Evolutionary conservation across 2,329 filamentous ascomycete species (phyloP).

Genomic region (Teratosphaeria pseudoeucalypti): DNA sequence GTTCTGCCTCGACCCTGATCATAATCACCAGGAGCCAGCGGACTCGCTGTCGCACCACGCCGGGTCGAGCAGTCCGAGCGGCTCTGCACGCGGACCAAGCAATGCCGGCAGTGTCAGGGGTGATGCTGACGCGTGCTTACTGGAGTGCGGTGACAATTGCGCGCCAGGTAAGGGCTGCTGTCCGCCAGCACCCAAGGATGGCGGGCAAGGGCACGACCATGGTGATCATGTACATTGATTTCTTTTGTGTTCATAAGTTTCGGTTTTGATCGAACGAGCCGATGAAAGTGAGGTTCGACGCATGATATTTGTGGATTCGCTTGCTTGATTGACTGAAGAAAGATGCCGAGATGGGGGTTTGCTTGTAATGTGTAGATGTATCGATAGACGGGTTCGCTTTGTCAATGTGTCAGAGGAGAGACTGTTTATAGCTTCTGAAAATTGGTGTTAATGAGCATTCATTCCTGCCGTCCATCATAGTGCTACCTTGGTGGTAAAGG

Average conservation of each 20-base stretch:
- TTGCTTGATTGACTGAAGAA: background rate
- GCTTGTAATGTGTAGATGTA: background rate
- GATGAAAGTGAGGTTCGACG: background rate
- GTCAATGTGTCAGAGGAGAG: too few relatives aligned
- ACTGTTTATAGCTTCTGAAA: too few relatives aligned
- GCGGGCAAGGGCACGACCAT: slow-evolving; percentile 28
- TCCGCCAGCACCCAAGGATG: slow-evolving; percentile 18
- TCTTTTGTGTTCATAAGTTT: background rate
- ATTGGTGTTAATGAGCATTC: too few relatives aligned
- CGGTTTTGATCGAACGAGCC: background rate
- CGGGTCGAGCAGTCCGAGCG: slow-evolving; percentile 5
- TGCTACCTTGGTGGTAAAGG: background rate
- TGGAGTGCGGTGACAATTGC: slow-evolving; percentile 36
- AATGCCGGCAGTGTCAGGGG: slow-evolving; percentile 19
- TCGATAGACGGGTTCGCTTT: background rate
- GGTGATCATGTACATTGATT: slow-evolving; percentile 4
- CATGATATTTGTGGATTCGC: background rate
- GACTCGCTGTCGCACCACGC: background rate
- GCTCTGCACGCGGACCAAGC: slow-evolving; percentile 22
- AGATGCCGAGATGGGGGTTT: background rate
- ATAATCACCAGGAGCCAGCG: slow-evolving; percentile 26
- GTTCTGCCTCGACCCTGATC: slow-evolving; percentile 43
- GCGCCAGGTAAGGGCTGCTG: slow-evolving; percentile 33
- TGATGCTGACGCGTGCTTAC: slow-evolving; percentile 28
- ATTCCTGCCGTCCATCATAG: background rate